Evolutionary conservation across 169 alveolate genomes (phyloP).

Genomic region (Eimeria sp.): DNA sequence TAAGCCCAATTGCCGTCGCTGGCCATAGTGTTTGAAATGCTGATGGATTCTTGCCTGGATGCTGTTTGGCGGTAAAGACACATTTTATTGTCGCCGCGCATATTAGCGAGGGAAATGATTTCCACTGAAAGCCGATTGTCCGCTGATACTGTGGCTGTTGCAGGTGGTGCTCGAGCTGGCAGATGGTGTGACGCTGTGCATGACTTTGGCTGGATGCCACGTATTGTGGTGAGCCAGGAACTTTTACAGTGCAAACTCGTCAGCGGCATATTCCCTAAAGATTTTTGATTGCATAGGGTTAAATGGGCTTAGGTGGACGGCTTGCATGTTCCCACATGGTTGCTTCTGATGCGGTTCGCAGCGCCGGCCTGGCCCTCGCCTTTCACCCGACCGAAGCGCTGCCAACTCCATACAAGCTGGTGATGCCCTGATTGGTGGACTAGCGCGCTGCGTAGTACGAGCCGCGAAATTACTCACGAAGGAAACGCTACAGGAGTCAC

Average conservation of each 20-base stretch:
- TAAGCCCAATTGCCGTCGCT: neutral
- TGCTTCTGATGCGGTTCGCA: constrained; percentile 3
- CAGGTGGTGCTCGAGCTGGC: constrained; percentile 71
- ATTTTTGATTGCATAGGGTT: neutral
- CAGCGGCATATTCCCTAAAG: neutral
- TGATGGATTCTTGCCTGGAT: neutral
- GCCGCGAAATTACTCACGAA: neutral
- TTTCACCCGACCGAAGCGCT: constrained; percentile 75
- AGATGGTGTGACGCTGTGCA: constrained; percentile 66
- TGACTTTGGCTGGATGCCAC: constrained; percentile 68
- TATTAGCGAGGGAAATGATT: neutral
- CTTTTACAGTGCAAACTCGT: neutral
- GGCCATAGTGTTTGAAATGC: neutral
- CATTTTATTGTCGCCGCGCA: neutral
- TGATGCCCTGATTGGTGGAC: constrained; percentile 28
- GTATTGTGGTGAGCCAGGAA: constrained; percentile 40
- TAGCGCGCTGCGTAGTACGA: neutral
- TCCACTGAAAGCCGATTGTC: neutral
- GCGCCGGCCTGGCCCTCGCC: constrained; percentile 64
- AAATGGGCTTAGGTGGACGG: neutral
- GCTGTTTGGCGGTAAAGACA: neutral
- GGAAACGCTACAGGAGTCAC: constrained; percentile 13
- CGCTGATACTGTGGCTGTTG: neutral
- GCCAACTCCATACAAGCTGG: constrained; percentile 70
- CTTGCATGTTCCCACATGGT: neutral